These are phyloP conservation scores for Pseudocercospora pini-densiflorae DNA, from an alignment of 2,329 filamentous ascomycete species.

Conservation along the genomic window DNA sequence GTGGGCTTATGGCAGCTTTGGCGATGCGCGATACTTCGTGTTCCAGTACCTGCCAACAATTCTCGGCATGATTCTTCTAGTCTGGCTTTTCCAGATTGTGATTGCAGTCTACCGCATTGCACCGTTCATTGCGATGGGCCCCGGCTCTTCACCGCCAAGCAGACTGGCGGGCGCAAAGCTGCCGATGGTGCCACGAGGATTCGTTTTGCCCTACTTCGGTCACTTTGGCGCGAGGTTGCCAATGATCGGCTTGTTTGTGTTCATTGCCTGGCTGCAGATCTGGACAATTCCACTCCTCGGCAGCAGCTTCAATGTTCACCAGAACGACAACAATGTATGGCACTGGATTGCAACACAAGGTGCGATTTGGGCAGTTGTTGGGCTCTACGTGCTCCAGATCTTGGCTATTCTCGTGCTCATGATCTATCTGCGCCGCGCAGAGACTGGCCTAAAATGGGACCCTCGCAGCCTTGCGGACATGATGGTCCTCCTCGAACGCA, in stretches of 20 bases:
- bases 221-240: slow-evolving; percentile 71
- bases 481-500: slow-evolving; percentile 75
- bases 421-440: slow-evolving; percentile 56
- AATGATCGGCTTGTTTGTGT: slow-evolving; percentile 66
- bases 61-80: slow-evolving; percentile 69
- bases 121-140: slow-evolving; percentile 79
- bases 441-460: slow-evolving; percentile 85
- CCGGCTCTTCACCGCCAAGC: slow-evolving; percentile 61
- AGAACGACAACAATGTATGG: slow-evolving; percentile 66
- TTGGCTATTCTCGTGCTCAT: slow-evolving; percentile 63
- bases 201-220: slow-evolving; percentile 70
- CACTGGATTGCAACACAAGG: slow-evolving; percentile 79
- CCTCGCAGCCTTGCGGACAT: slow-evolving; percentile 80
- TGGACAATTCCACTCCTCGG: slow-evolving; percentile 83
- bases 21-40: slow-evolving; percentile 78
- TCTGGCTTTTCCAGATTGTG: slow-evolving; percentile 79
- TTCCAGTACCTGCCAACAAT: slow-evolving; percentile 85
- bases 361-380: slow-evolving; percentile 77
- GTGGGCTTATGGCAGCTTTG: slow-evolving; percentile 69
- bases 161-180: slow-evolving; percentile 70
- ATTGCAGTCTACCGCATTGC: slow-evolving; percentile 74
- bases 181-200: slow-evolving; percentile 63
- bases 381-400: slow-evolving; percentile 71
- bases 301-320: slow-evolving; percentile 71
- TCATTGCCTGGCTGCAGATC: slow-evolving; percentile 75